Base-by-base conservation (phyloP, 2,329 filamentous ascomycete genomes). In the Aspergillus udagawae region DNA sequence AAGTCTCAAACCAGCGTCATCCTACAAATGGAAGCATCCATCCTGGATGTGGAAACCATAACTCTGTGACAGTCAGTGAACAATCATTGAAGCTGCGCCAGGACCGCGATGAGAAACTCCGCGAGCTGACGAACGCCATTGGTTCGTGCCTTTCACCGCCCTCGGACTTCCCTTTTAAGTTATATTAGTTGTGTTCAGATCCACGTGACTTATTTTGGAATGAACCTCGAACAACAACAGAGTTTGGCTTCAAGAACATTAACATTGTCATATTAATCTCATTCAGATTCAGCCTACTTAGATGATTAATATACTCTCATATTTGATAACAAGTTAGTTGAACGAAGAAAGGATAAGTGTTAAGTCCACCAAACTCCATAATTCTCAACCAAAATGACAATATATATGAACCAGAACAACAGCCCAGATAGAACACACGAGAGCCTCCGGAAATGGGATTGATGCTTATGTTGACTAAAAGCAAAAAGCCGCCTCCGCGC, bases 91-190 rank as follows among this genome's bases (percentile, higher is more conserved):
- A 44, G n/a, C 35, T 42, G 6, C 7, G n/a, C 6, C n/a, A 21
- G 10, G 8, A 41, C 10, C n/a, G 20, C 20, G 41, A 44, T 20
- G 10, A 44, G 12, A 10, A 1, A 44, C 41, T 44, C 27, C 49
- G 17, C 49, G 6, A 35, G 12, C 20, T 4, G 14, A 35, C 49
- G 1, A 20, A 35, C 49, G 5, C 57, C n/a, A 60, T 61, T 57
- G 58, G 56, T 14, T 52, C 20, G 2, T 1, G 28, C 0, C 7
- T 8, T 8, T 25, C 25, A 59, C 60, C 59, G 60, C 58, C 44
- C 28, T 55, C 14, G 38, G 14, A 44, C 38, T 53, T 57, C 3
- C 56, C 55, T 10, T 52, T 62, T 42, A 20, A 32, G 57, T 51
- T 60, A 52, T 54, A 56, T 57, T 57, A 45, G 41, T 21, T 50